Conservation (phyloP, 1,139 yeast species). For the Blastobotrys aristatus region DNA sequence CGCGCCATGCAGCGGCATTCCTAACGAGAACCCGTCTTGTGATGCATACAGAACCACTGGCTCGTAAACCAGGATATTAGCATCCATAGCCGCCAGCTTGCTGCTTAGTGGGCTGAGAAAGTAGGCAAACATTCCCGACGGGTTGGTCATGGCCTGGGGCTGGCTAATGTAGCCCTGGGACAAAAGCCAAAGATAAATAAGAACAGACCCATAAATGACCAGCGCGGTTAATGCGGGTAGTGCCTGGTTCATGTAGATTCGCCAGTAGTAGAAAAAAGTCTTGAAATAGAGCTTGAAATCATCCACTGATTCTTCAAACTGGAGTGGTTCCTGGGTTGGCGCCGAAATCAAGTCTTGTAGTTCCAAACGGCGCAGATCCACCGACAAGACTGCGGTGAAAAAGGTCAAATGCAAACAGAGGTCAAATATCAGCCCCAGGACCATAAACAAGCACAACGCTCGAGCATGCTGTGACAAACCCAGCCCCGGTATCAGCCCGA, state of each 20-base stretch:
- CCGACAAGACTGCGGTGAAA: conserved; percentile 57
- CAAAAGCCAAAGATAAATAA: conserved; percentile 11
- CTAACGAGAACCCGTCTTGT: conserved; percentile 5
- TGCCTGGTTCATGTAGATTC: conserved; percentile 10
- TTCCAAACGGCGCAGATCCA: conserved; percentile 62
- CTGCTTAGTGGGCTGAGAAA: conserved; percentile 12
- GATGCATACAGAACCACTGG: conserved; percentile 16
- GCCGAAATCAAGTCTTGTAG: conserved; percentile 46
- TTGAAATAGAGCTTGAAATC: conserved; percentile 8
- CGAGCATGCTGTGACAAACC: conserved; percentile 33
- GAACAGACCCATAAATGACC: conserved; percentile 5
- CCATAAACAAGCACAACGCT: conserved; percentile 40
- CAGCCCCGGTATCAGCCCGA: conserved; percentile 18
- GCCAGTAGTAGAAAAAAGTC: conserved; percentile 11
- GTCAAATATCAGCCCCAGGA: conserved; percentile 48
- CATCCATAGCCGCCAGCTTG: neutral
- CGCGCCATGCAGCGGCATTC: conserved; percentile 13
- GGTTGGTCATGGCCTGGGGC: conserved; percentile 9
- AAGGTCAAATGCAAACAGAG: conserved; percentile 57
- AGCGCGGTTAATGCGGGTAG: conserved; percentile 9
- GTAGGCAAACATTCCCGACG: conserved; percentile 13
- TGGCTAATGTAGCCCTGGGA: conserved; percentile 10
- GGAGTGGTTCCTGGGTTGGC: neutral
- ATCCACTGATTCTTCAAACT: neutral
- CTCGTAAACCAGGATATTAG: conserved; percentile 14